Base-by-base conservation (phyloP, 371 early-diverging fungal genomes). In the Mucor indicus region DNA sequence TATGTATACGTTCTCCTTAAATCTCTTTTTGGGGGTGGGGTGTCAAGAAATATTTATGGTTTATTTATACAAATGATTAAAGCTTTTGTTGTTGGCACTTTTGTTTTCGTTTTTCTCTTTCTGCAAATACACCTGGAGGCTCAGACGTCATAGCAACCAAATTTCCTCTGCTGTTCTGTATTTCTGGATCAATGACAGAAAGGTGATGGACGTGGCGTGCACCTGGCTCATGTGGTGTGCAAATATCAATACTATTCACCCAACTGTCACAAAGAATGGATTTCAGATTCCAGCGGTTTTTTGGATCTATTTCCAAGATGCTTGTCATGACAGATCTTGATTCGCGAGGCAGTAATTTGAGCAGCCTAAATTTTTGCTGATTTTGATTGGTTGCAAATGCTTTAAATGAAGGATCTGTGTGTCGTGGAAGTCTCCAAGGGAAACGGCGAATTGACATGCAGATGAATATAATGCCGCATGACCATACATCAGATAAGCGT, bases 371-470 rank as follows among this genome's bases (percentile, higher is more conserved):
- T 25, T 64, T 62, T 27, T 69, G 70, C 48, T 72, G 72, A 17
- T 64, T 62, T 11, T 57, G 57, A 36, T 65, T 62, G 31, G 60
- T 68, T 20, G 63, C 72, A 59, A 77, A 80, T 3, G 75, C 66
- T 15, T 64, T 55, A 48, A 74, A 80, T 3, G 79, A 69, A 31
- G 64, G 75, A 55, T 87, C 86, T 13, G 73, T 74, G n/a, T 50
- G 47, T 23, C 77, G 77, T 11, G 88, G 85, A 3, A 82, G 51
- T 15, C 83, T 72, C 89, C 89, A 90, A 8, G 87, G 88, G 57
- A 90, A 90, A 33, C 84, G 78, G 19, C 81, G 79, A 22, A 85
- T 68, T 41, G 80, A 79, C 87, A 90, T 85, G 50, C 86, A 84
- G 45, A 87, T 62, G 62, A 84, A 86, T 47, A 90, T 84, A 32